Conservation (phyloP, 176 grass and related monocot genomes). For the Chloris gayana region DNA sequence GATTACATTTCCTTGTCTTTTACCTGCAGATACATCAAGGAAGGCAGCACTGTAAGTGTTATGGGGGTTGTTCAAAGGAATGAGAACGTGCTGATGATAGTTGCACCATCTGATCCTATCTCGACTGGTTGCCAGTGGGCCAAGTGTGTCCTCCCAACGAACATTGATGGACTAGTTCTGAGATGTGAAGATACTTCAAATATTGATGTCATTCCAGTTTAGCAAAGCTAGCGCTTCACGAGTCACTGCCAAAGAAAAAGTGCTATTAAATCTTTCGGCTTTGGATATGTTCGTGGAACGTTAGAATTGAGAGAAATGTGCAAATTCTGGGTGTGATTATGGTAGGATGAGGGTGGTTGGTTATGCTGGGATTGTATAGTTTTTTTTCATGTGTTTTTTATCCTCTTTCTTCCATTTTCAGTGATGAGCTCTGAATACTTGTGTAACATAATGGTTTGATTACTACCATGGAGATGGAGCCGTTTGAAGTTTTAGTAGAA, state of each 20-base stretch:
- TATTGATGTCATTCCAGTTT: slow-evolving; percentile 87
- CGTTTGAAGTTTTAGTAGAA: background rate
- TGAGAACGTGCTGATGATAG: slow-evolving; percentile 89
- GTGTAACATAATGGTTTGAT: slow-evolving; percentile 48
- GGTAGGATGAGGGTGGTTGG: slow-evolving; percentile 49
- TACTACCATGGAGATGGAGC: slow-evolving; percentile 27
- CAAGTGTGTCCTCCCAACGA: slow-evolving; percentile 70
- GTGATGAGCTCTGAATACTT: slow-evolving; percentile 51
- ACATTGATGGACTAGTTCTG: slow-evolving; percentile 81
- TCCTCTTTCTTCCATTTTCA: slow-evolving; percentile 22
- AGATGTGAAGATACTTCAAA: slow-evolving; percentile 93
- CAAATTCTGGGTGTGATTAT: slow-evolving; percentile 78
- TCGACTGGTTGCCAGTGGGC: slow-evolving; percentile 82
- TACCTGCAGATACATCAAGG: slow-evolving; percentile 83
- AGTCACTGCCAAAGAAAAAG: slow-evolving; percentile 31
- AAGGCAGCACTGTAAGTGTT: slow-evolving; percentile 98
- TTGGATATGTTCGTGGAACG: slow-evolving; percentile 46
- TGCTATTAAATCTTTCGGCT: slow-evolving; percentile 53
- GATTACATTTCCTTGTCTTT: slow-evolving; percentile 21
- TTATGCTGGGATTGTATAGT: slow-evolving; percentile 66
- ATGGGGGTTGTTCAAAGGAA: slow-evolving; percentile 95
- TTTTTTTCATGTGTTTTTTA: slow-evolving; percentile 43
- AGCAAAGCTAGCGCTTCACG: slow-evolving; percentile 34
- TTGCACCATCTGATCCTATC: slow-evolving; percentile 76
- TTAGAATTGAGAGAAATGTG: slow-evolving; percentile 55